Conservation (phyloP, 352 stramenopile genomes). For the Phytophthora fragariae region DNA sequence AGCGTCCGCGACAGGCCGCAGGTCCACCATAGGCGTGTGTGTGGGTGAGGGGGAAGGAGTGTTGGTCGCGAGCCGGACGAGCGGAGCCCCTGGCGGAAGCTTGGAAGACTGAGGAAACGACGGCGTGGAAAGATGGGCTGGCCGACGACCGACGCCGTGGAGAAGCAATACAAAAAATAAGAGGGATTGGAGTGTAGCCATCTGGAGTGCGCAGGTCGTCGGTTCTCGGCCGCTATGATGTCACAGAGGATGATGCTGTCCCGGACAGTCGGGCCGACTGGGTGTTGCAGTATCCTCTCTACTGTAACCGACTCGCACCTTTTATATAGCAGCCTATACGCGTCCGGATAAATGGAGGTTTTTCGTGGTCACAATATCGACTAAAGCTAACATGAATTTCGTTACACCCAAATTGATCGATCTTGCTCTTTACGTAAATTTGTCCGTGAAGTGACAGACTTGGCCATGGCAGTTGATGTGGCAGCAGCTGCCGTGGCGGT, state of each 20-base stretch:
- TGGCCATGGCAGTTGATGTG: constrained; percentile 28
- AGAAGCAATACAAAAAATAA: background rate
- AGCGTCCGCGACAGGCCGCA: constrained; percentile 1
- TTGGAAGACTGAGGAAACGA: constrained; percentile 1
- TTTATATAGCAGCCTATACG: too few relatives aligned
- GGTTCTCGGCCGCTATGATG: background rate
- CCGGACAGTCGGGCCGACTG: too few relatives aligned
- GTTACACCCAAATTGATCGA: constrained; percentile 46
- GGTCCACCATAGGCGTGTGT: constrained; percentile 8
- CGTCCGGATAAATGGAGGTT: too few relatives aligned
- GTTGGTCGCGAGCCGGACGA: background rate
- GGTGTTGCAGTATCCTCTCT: too few relatives aligned
- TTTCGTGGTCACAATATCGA: background rate
- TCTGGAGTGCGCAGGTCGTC: background rate
- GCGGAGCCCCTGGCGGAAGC: background rate
- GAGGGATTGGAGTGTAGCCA: background rate
- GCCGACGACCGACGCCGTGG: background rate
- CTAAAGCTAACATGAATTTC: background rate
- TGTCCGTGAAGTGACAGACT: constrained; percentile 17
- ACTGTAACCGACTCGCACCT: too few relatives aligned
- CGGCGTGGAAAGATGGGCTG: constrained; percentile 1
- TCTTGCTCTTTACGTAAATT: constrained; percentile 29
- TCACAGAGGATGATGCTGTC: too few relatives aligned
- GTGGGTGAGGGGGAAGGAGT: background rate
- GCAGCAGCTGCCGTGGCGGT: constrained; percentile 26